Evolutionary conservation across 2,329 filamentous ascomycete species (phyloP), one percentile per base, ranked within the genome.

Genomic region (Graphium sp.): DNA sequence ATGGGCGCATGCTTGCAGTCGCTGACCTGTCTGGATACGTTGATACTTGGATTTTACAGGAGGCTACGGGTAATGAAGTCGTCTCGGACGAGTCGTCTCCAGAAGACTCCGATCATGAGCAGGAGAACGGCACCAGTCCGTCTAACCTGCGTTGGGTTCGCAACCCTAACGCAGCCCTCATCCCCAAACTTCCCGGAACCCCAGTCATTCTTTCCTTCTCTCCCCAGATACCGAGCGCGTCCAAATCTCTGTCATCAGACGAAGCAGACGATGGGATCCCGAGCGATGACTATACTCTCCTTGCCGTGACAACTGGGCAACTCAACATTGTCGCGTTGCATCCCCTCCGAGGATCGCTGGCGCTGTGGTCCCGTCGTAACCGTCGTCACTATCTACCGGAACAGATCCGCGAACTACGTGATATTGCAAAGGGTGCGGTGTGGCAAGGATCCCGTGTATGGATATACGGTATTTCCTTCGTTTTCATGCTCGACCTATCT

Each of bases 401-500:
- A 4, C 67, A 79, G 26, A 87, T 91, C 47, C 69, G 65, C 32
- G 68, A 73, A 37, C 66, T 84, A 15, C 70, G 76, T 34, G 84
- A 93, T 46, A 63, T 81, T 23, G 78, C 78, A 30, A 87, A 87
- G 58, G 85, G 84, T 4, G 73, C 74, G 16, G 50, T 93, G 22
- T 95, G 87, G 85, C 79, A 91, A 44, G 60, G 76, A 2, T 58
- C 60, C 17, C 68, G 87, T 10, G 53, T 87, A 6, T 95, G 87
- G 83, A 55, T 95, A 13, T 94, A 92, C 43, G 85, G 87, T 6
- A 68, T 72, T 22, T 74, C 69, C 2, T 95, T 84, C 65, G 52
- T 98, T 15, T 84, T 81, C 55, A 95, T 95, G 85, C 70, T 98
- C 34, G 84, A 95, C 47, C 56, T 92, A 18, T 67, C 68, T 13